phyloP scores from a whole-genome alignment of 1,139 yeast species.

The Suhomyces kunorum region DNA sequence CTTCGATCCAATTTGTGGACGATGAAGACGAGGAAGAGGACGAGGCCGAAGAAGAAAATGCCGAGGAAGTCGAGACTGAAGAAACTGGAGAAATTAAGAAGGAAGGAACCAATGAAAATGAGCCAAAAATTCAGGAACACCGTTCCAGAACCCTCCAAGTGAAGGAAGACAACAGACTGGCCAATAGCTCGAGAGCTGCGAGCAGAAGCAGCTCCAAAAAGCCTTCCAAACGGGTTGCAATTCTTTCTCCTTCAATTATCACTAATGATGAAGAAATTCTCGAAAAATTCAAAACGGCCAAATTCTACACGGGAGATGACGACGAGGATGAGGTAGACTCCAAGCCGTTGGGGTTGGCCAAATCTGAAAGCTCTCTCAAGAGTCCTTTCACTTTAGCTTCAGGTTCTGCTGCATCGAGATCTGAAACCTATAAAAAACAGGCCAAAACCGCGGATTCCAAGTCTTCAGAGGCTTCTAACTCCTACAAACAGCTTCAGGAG shows the following conservation, averaged over 20 bases:
- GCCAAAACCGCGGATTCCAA: not conserved
- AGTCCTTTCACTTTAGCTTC: conserved; percentile 8
- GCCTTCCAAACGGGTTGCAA: conserved; percentile 5
- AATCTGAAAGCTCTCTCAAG: not conserved
- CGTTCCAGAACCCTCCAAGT: not conserved
- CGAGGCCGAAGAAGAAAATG: conserved; percentile 17
- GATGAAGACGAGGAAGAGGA: conserved; percentile 19
- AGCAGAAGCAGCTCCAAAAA: conserved; percentile 5
- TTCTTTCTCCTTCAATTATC: conserved; percentile 36
- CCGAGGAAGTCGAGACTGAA: conserved; percentile 13
- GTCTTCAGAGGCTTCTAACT: conserved; percentile 21
- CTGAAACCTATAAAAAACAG: conserved; percentile 13
- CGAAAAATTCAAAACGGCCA: conserved; percentile 40
- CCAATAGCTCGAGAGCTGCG: conserved; percentile 1
- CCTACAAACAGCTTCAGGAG: conserved; percentile 40
- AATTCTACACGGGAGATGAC: conserved; percentile 36
- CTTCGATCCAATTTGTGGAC: conserved; percentile 35
- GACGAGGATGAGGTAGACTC: conserved; percentile 17
- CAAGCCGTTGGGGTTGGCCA: not conserved
- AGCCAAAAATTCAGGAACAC: not conserved
- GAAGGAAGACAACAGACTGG: not conserved
- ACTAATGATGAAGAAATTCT: conserved; percentile 42
- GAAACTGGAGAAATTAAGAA: conserved; percentile 6
- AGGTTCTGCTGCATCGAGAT: conserved; percentile 11
- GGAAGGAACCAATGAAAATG: not conserved